A percentile compares a stretch with the other conserved stretches of the same genome.
Evolutionary conservation across 805 yeast genomes (phyloP).

Genomic region (Candida palmyrensis): DNA sequence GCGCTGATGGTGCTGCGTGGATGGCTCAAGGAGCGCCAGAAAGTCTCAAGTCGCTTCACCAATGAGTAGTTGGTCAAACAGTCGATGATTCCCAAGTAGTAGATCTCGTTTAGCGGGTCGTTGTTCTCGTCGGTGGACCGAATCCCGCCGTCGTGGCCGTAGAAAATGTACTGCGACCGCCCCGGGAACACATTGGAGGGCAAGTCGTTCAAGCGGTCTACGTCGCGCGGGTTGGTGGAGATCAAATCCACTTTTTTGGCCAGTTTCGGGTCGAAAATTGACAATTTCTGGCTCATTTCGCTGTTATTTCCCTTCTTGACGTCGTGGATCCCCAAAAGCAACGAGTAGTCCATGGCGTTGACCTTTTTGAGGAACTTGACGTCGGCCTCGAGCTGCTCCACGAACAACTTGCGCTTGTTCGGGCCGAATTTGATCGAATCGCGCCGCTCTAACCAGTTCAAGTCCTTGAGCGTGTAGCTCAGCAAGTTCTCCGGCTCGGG

Average conservation of each 20-base stretch:
- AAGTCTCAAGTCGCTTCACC: slow-evolving; percentile 76
- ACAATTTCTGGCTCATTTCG: slow-evolving; percentile 30
- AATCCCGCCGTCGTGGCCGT: slow-evolving; percentile 81
- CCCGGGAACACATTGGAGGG: slow-evolving; percentile 42
- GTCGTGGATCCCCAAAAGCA: slow-evolving; percentile 85
- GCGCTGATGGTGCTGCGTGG: slow-evolving; percentile 74
- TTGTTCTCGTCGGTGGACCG: slow-evolving; percentile 62
- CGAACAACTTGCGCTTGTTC: slow-evolving; percentile 49
- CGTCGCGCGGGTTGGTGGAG: slow-evolving; percentile 42
- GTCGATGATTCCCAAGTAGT: slow-evolving; percentile 91
- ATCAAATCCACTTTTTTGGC: slow-evolving; percentile 33
- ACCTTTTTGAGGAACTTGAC: slow-evolving; percentile 64
- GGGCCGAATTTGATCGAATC: slow-evolving; percentile 75
- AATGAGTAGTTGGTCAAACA: slow-evolving; percentile 79
- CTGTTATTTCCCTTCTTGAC: slow-evolving; percentile 47
- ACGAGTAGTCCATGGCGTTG: slow-evolving; percentile 94
- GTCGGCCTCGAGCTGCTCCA: slow-evolving; percentile 71
- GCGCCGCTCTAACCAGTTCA: slow-evolving; percentile 75
- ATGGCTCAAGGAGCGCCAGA: slow-evolving; percentile 72
- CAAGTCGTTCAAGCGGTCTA: slow-evolving; percentile 36
- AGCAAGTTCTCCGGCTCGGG: slow-evolving; percentile 22
- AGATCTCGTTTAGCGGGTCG: slow-evolving; percentile 61
- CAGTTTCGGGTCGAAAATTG: slow-evolving; percentile 41
- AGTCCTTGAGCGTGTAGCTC: slow-evolving; percentile 66
- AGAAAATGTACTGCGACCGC: slow-evolving; percentile 54